These are phyloP conservation scores for Xerocomellus intermedius DNA, from an alignment of 768 basidiomycete genomes.

Conservation along the genomic window DNA sequence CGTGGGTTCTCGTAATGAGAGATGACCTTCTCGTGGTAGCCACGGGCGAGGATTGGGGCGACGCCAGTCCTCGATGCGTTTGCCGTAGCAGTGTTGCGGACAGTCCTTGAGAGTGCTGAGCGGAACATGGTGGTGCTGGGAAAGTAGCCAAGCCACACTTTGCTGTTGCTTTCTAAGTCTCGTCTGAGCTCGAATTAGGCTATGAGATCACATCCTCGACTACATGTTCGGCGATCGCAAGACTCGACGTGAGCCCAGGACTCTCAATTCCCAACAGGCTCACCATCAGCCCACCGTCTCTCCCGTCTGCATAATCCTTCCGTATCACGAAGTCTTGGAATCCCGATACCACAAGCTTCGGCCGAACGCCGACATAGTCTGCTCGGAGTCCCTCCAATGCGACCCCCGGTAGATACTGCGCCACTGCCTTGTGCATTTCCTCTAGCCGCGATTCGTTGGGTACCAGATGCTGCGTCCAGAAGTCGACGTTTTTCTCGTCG, in stretches of 20 bases:
- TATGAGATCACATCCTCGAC: slow-evolving; percentile 49
- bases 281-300: slow-evolving; percentile 51
- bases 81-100: slow-evolving; percentile 46
- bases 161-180: slow-evolving; percentile 6
- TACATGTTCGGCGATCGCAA: slow-evolving; percentile 85
- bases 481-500: slow-evolving; percentile 56
- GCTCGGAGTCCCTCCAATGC: slow-evolving; percentile 59
- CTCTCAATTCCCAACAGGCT: slow-evolving; percentile 89
- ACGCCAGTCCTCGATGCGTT: slow-evolving; percentile 38
- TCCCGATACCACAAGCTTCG: slow-evolving; percentile 80
- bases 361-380: slow-evolving; percentile 84
- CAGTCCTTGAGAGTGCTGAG: slow-evolving; percentile 52
- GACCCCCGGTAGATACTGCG: slow-evolving; percentile 68
- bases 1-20: slow-evolving; percentile 96
- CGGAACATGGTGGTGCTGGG: slow-evolving; percentile 62
- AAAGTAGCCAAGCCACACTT: slow-evolving; percentile 16
- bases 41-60: slow-evolving; percentile 58
- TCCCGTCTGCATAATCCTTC: slow-evolving; percentile 53
- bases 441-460: slow-evolving; percentile 59
- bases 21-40: slow-evolving; percentile 95
- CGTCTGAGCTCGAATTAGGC: slow-evolving; percentile 25
- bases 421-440: slow-evolving; percentile 73
- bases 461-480: slow-evolving; percentile 68
- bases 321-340: slow-evolving; percentile 86
- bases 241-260: slow-evolving; percentile 83